Evolutionary conservation across 352 stramenopile species (phyloP).

Genomic region (Phytopythium oedochilum): DNA sequence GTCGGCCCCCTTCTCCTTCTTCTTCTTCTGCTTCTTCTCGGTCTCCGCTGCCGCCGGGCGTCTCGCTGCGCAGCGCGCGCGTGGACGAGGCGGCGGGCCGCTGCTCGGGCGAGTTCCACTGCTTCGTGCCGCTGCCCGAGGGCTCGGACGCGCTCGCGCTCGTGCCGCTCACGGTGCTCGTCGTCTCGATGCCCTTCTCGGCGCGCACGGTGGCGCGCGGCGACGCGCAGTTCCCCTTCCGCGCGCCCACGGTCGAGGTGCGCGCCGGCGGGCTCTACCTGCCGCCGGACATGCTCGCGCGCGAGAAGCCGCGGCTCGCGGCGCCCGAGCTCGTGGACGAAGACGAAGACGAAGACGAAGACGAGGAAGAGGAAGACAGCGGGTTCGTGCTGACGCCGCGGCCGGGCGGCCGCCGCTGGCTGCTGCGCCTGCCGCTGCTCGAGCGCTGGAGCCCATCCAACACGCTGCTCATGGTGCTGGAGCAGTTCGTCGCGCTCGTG

Average conservation of each 20-base stretch:
- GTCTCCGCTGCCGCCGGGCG: conserved; percentile 27
- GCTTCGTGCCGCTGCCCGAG: conserved; percentile 71
- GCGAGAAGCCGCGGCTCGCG: neutral
- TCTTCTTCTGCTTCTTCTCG: neutral
- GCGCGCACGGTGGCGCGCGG: conserved; percentile 14
- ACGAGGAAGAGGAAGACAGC: neutral
- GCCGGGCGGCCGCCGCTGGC: conserved; percentile 15
- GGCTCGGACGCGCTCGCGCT: conserved; percentile 63
- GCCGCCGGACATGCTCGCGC: conserved; percentile 36
- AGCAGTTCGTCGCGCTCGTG: conserved; percentile 60
- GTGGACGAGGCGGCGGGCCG: conserved; percentile 43
- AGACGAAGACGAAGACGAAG: neutral
- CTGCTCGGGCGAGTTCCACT: conserved; percentile 58
- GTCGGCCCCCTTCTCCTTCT: conserved; percentile 8
- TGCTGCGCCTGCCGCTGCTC: conserved; percentile 50
- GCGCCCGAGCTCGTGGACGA: conserved; percentile 9
- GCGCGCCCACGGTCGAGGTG: conserved; percentile 42
- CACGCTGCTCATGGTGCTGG: conserved; percentile 63
- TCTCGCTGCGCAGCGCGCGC: conserved; percentile 34
- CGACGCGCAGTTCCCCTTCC: conserved; percentile 57
- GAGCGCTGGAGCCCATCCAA: conserved; percentile 72
- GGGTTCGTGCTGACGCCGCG: neutral
- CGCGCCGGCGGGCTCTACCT: conserved; percentile 44
- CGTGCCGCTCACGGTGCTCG: conserved; percentile 50
- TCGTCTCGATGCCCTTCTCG: conserved; percentile 58